Evolutionary conservation across 257 asterid species (phyloP), one percentile per base, ranked within the genome.

Genomic region (Lantana camara): DNA sequence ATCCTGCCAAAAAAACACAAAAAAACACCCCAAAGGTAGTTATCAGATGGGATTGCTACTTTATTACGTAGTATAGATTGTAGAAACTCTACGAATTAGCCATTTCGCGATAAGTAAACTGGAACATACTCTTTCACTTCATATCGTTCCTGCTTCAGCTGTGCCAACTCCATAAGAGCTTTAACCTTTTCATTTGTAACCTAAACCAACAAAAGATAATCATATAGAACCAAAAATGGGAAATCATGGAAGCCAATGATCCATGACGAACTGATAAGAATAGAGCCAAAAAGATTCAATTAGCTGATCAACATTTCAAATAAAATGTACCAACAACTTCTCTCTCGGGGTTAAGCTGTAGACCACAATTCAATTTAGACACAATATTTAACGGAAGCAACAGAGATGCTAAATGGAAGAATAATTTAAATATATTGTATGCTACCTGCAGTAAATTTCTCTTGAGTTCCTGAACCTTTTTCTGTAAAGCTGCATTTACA

Each of bases 181-280:
- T 81, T 88, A 64, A 94, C 99, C 78, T 94, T 94, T 78, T 94
- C 99, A 74, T 81, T 81, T 16, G 99, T 94, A 69, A 94, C 99
- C 99, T 94, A 62, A 5, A 49, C 8, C 61, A 15, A 71, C 22
- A 17, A 57, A 77, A 48, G 42, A 27, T 32, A 37, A 55, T 53
- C 29, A 37, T 42, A 27, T 27, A 27, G 3, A 17, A 27, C 5
- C 32, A 35, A 51, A 53, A 51, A 69, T 54, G 32, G 9, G 40
- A 59, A 15, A 45, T 6, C 41, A 7, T 21, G 49, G 37, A 49
- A 38, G 12, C 7, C 14, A 7, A 38, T 5, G 4, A 68, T 32
- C 44, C 38, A 47, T 19, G 41, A 71, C n/a, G 64, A 24, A 22
- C 14, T 12, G 16, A 4, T 9, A 40, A 23, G 24, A 60, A n/a